Evolutionary conservation across 2,329 filamentous ascomycete species (phyloP).

Genomic region (Colletotrichum sublineola): DNA sequence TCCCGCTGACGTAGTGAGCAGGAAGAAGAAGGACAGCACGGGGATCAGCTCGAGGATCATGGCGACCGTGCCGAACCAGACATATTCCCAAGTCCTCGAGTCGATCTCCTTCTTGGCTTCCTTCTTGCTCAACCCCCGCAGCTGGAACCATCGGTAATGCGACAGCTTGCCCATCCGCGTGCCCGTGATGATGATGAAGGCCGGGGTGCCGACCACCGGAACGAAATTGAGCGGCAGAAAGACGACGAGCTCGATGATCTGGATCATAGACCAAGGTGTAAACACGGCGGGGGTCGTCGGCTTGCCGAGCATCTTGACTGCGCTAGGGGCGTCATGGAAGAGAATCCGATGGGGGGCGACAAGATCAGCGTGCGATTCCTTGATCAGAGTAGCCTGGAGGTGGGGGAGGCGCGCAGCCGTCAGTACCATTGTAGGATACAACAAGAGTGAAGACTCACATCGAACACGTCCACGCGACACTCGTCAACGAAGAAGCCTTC

Average conservation of each 20-base stretch:
- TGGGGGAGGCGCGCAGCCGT: slow-evolving; percentile 15
- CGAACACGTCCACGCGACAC: slow-evolving; percentile 84
- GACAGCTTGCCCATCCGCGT: slow-evolving; percentile 89
- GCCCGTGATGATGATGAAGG: slow-evolving; percentile 90
- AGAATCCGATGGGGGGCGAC: slow-evolving; percentile 75
- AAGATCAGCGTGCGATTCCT: slow-evolving; percentile 77
- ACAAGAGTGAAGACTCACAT: slow-evolving; percentile 65
- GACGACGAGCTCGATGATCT: slow-evolving; percentile 86
- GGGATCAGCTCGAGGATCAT: slow-evolving; percentile 90
- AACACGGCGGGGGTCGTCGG: slow-evolving; percentile 83
- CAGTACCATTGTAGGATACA: slow-evolving; percentile 11
- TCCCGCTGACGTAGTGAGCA: slow-evolving; percentile 87
- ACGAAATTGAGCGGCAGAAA: slow-evolving; percentile 89
- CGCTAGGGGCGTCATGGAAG: slow-evolving; percentile 75
- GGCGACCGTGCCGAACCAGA: slow-evolving; percentile 91
- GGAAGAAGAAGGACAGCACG: slow-evolving; percentile 91
- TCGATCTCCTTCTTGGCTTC: slow-evolving; percentile 79
- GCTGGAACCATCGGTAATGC: slow-evolving; percentile 90
- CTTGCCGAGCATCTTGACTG: slow-evolving; percentile 85
- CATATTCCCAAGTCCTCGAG: slow-evolving; percentile 82
- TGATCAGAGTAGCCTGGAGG: slow-evolving; percentile 77
- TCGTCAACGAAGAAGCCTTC: slow-evolving; percentile 88
- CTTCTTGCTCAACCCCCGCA: slow-evolving; percentile 80
- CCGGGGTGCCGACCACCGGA: slow-evolving; percentile 83
- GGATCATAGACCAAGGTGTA: slow-evolving; percentile 89